A percentile compares a stretch with the other conserved stretches of the same genome.
Conservation (phyloP, 495 filamentous ascomycete genomes). For the Cercophora scortea region DNA sequence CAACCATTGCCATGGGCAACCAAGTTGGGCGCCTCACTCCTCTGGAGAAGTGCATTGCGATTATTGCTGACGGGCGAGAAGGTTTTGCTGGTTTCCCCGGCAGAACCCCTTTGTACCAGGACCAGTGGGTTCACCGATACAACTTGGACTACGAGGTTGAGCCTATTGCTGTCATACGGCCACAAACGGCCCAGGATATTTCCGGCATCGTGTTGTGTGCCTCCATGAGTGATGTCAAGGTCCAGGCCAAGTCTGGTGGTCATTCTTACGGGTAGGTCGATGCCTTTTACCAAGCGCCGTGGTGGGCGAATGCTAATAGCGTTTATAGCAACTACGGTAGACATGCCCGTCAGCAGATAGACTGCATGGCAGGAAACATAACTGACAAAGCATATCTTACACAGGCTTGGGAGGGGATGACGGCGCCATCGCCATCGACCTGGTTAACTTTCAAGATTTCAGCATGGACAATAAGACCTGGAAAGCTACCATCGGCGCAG, state of each 20-base stretch:
- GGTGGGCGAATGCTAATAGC: not conserved
- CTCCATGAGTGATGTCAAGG: constrained; percentile 42
- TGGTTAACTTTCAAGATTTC: constrained; percentile 48
- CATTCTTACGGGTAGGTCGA: constrained; percentile 55
- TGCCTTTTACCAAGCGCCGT: not conserved
- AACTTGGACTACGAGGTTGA: constrained; percentile 56
- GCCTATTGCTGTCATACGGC: constrained; percentile 57
- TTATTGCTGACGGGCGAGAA: constrained; percentile 30
- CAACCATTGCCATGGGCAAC: constrained; percentile 17
- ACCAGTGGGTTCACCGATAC: constrained; percentile 43
- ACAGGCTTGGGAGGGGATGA: constrained; percentile 44
- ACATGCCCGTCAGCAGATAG: not conserved
- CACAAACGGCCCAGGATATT: constrained; percentile 49
- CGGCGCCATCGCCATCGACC: constrained; percentile 50
- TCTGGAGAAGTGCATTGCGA: constrained; percentile 31
- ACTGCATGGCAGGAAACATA: too few species aligned
- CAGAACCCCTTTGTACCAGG: constrained; percentile 27
- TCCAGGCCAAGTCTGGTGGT: constrained; percentile 64
- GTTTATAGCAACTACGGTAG: constrained; percentile 26
- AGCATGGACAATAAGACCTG: constrained; percentile 45
- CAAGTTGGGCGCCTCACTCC: constrained; percentile 5
- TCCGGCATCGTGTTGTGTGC: constrained; percentile 55
- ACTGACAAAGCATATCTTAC: too few species aligned
- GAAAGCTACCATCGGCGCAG: constrained; percentile 59
- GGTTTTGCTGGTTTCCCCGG: constrained; percentile 34